These are phyloP conservation scores for Pichia sp. DNA, from an alignment of 1,139 yeast genomes.

Conservation along the genomic window DNA sequence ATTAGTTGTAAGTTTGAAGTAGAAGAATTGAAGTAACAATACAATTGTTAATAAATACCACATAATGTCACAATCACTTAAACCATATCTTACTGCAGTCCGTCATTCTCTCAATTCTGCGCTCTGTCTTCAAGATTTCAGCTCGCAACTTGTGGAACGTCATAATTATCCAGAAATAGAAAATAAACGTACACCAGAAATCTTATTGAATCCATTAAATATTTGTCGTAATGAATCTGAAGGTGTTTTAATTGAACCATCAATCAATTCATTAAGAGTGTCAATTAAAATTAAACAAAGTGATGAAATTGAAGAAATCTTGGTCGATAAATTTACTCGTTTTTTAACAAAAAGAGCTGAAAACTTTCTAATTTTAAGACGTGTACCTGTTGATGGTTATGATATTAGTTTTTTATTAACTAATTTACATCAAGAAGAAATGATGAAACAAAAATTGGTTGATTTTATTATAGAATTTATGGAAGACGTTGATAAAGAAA, in stretches of 20 bases:
- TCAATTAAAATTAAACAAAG: slow-evolving; percentile 93
- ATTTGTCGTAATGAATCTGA: slow-evolving; percentile 94
- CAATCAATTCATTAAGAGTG: slow-evolving; percentile 83
- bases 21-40: too few relatives aligned
- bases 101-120: slow-evolving; percentile 93
- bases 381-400: slow-evolving; percentile 86
- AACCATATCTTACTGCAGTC: slow-evolving; percentile 91
- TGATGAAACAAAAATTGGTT: slow-evolving; percentile 91
- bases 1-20: too few relatives aligned
- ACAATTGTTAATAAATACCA: neutral
- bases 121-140: slow-evolving; percentile 87
- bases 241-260: slow-evolving; percentile 85
- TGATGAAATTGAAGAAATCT: slow-evolving; percentile 90
- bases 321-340: slow-evolving; percentile 89
- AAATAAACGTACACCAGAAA: slow-evolving; percentile 72
- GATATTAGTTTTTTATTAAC: slow-evolving; percentile 92
- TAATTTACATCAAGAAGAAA: slow-evolving; percentile 89
- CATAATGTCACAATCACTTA: slow-evolving; percentile 75
- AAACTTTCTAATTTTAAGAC: slow-evolving; percentile 81
- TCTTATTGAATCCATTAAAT: slow-evolving; percentile 80
- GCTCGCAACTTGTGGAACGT: slow-evolving; percentile 92
- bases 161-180: slow-evolving; percentile 97
- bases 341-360: slow-evolving; percentile 95
- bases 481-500: slow-evolving; percentile 99
- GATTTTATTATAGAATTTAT: slow-evolving; percentile 95